Evolutionary conservation across 2,329 filamentous ascomycete genomes (phyloP).

Genomic region (Sporothrix globosa): DNA sequence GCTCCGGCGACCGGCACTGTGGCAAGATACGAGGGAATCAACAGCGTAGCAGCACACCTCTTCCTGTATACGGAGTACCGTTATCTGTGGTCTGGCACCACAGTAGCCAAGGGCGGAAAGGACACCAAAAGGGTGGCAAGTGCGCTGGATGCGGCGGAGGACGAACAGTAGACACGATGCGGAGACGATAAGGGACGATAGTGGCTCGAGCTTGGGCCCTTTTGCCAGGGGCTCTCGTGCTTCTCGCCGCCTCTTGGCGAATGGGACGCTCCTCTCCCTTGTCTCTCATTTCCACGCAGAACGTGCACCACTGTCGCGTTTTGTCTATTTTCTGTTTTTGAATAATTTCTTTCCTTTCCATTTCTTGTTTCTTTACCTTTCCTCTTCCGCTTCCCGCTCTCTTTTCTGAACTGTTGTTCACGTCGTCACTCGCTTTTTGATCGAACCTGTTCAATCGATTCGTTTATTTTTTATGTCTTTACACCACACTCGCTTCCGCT

Average conservation of each 20-base stretch:
- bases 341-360: background rate
- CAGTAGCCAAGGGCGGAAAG: background rate
- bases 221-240: background rate
- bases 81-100: slow-evolving; percentile 7
- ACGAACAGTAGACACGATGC: background rate
- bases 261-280: slow-evolving; percentile 23
- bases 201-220: background rate
- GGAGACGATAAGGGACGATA: background rate
- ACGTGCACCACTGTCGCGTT: background rate
- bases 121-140: background rate
- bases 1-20: slow-evolving; percentile 10
- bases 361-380: background rate
- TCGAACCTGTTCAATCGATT: slow-evolving; percentile 2
- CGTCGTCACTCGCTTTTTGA: slow-evolving; percentile 24
- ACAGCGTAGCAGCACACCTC: background rate
- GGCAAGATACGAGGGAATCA: background rate
- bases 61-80: background rate
- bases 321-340: background rate
- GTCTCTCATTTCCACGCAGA: slow-evolving; percentile 14
- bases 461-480: background rate
- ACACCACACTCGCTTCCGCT: slow-evolving; percentile 9
- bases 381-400: background rate
- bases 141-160: background rate
- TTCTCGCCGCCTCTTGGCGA: slow-evolving; percentile 22
- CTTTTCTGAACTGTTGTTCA: background rate